Percentiles rank a stretch among this genome's conserved stretches.
phyloP scores from a whole-genome alignment of 495 filamentous ascomycete genomes.

The Cetradonia linearis region DNA sequence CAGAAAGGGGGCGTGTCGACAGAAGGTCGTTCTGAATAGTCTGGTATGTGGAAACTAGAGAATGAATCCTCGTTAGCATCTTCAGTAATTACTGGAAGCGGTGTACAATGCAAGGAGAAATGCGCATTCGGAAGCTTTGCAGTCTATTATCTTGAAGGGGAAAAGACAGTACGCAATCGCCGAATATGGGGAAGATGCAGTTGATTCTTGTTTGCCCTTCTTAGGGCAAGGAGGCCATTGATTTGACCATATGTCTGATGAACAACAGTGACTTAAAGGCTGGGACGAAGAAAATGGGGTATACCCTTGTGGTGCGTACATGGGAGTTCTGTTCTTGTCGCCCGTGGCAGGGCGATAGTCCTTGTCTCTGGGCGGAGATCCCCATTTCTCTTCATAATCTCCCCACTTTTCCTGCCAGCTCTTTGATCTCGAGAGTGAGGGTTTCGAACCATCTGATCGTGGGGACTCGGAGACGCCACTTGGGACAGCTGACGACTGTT shows the following conservation, averaged over 20 bases:
- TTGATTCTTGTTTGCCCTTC: neutral
- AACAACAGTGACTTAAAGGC: slow-evolving; percentile 16
- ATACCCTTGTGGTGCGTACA: slow-evolving; percentile 26
- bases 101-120: neutral
- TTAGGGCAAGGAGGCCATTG: slow-evolving; percentile 18
- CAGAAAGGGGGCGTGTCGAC: slow-evolving; percentile 32
- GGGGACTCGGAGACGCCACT: neutral
- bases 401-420: slow-evolving; percentile 23
- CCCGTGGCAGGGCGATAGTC: slow-evolving; percentile 1
- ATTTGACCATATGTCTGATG: slow-evolving; percentile 19
- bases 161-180: slow-evolving; percentile 23
- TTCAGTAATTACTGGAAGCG: neutral
- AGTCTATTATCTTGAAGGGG: neutral
- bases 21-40: slow-evolving; percentile 29
- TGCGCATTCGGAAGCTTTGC: neutral
- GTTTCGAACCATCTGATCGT: slow-evolving; percentile 6
- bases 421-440: slow-evolving; percentile 17
- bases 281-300: slow-evolving; percentile 23
- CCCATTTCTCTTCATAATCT: slow-evolving; percentile 2
- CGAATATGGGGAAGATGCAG: slow-evolving; percentile 15
- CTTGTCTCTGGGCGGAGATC: slow-evolving; percentile 8
- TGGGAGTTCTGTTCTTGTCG: slow-evolving; percentile 17
- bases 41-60: slow-evolving; percentile 42
- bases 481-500: slow-evolving; percentile 3
- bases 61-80: slow-evolving; percentile 23